Evolutionary conservation across 805 yeast genomes (phyloP).

Genomic region (Lipomyces anomalus): DNA sequence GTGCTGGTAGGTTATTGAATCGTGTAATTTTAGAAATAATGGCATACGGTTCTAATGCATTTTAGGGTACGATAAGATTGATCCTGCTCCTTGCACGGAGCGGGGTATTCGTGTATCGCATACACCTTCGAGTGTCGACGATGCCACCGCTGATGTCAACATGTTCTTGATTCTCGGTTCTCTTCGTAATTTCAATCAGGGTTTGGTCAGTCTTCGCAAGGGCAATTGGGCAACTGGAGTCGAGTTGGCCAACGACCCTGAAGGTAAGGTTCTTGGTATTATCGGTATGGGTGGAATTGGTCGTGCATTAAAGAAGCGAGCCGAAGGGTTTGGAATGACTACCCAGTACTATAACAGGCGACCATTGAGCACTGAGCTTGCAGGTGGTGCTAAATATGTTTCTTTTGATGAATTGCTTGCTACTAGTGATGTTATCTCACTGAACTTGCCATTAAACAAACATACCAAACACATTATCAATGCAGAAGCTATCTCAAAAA

Average conservation of each 20-base stretch:
- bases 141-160: constrained; percentile 68
- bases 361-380: constrained; percentile 54
- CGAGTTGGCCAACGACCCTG: constrained; percentile 67
- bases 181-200: constrained; percentile 58
- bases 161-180: constrained; percentile 58
- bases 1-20: no score
- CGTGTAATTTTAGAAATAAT: no score
- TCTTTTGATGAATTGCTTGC: constrained; percentile 60
- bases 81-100: constrained; percentile 47
- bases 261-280: constrained; percentile 69
- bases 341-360: constrained; percentile 69
- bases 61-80: constrained; percentile 56
- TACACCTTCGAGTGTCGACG: constrained; percentile 60
- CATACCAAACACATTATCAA: constrained; percentile 66
- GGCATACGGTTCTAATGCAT: not conserved
- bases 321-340: constrained; percentile 72
- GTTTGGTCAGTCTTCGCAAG: constrained; percentile 46
- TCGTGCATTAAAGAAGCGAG: constrained; percentile 64
- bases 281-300: constrained; percentile 91
- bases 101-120: constrained; percentile 56
- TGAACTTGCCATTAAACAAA: constrained; percentile 72
- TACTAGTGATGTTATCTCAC: constrained; percentile 61
- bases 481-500: constrained; percentile 51
- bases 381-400: constrained; percentile 64
- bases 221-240: constrained; percentile 63